Conservation (phyloP, 2,329 filamentous ascomycete genomes). For the Corynespora cassiicola region DNA sequence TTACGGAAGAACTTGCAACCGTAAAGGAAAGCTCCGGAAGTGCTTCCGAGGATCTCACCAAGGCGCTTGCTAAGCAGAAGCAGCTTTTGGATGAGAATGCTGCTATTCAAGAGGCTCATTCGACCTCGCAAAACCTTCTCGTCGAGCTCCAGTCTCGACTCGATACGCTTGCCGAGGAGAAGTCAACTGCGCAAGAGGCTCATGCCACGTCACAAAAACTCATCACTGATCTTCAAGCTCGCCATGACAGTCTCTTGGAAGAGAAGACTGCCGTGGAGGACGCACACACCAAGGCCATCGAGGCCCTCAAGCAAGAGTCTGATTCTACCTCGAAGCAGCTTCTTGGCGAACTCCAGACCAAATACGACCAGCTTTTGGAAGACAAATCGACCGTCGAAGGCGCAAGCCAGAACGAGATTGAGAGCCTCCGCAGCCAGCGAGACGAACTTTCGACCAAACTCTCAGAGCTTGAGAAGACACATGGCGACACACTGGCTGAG, state of each 20-base stretch:
- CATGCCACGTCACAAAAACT: constrained; percentile 27
- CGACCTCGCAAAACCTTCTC: constrained; percentile 19
- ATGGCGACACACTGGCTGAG: constrained; percentile 21
- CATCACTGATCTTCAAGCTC: constrained; percentile 36
- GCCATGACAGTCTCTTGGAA: constrained; percentile 33
- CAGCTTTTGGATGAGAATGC: constrained; percentile 25
- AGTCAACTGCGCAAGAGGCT: constrained; percentile 22
- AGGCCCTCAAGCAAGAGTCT: constrained; percentile 37
- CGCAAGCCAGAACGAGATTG: constrained; percentile 25
- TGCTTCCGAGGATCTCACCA: constrained; percentile 1
- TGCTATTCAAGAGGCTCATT: constrained; percentile 18
- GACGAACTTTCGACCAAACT: constrained; percentile 27
- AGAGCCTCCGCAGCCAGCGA: constrained; percentile 21
- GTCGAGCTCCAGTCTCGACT: constrained; percentile 25
- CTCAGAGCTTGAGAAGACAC: constrained; percentile 27
- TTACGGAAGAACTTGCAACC: no score
- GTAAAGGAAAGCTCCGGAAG: constrained; percentile 2
- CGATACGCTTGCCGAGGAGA: constrained; percentile 23
- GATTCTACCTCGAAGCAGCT: constrained; percentile 28
- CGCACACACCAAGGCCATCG: constrained; percentile 33
- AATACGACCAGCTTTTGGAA: constrained; percentile 19
- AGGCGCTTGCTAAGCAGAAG: constrained; percentile 25
- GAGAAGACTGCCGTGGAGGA: constrained; percentile 39
- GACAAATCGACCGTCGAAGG: constrained; percentile 25
- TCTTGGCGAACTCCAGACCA: constrained; percentile 14